Percentiles rank a stretch among this genome's conserved stretches.
phyloP scores from a whole-genome alignment of 495 filamentous ascomycete species.

The Sabuloglossum arenarium region DNA sequence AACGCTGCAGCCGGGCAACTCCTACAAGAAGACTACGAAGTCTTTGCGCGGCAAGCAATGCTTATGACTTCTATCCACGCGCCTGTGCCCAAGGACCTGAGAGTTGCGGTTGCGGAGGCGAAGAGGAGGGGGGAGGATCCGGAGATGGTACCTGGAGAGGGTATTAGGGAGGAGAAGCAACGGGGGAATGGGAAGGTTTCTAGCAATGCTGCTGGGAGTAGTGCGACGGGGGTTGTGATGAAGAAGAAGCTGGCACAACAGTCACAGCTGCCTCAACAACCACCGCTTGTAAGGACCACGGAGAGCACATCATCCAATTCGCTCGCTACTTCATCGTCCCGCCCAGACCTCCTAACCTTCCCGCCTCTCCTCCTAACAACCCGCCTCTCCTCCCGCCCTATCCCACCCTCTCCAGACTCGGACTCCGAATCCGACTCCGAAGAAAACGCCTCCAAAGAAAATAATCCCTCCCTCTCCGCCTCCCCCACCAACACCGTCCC shows the following conservation, averaged over 20 bases:
- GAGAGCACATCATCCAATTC: constrained; percentile 2
- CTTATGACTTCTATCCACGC: constrained; percentile 52
- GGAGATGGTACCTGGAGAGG: constrained; percentile 9
- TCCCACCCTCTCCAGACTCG: constrained; percentile 12
- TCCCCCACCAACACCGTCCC: background rate
- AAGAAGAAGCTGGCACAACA: constrained; percentile 8
- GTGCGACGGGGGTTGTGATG: constrained; percentile 2
- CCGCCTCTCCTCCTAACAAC: background rate
- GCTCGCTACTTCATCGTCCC: constrained; percentile 3
- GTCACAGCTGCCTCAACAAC: background rate
- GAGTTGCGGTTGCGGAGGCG: constrained; percentile 29
- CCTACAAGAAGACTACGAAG: constrained; percentile 39
- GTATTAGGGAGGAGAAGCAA: constrained; percentile 3
- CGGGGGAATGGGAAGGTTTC: background rate
- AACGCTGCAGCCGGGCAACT: constrained; percentile 43
- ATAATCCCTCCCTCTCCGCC: constrained; percentile 24
- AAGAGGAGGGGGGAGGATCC: constrained; percentile 37
- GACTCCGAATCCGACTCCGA: background rate
- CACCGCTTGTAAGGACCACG: too few species aligned
- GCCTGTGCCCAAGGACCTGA: constrained; percentile 24
- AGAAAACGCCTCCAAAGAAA: constrained; percentile 25
- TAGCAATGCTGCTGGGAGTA: background rate
- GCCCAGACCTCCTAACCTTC: background rate
- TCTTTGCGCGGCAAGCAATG: constrained; percentile 37
- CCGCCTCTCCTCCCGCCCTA: background rate